Evolutionary conservation across 305 asterid species (phyloP).

Genomic region (Ilex paraguariensis): DNA sequence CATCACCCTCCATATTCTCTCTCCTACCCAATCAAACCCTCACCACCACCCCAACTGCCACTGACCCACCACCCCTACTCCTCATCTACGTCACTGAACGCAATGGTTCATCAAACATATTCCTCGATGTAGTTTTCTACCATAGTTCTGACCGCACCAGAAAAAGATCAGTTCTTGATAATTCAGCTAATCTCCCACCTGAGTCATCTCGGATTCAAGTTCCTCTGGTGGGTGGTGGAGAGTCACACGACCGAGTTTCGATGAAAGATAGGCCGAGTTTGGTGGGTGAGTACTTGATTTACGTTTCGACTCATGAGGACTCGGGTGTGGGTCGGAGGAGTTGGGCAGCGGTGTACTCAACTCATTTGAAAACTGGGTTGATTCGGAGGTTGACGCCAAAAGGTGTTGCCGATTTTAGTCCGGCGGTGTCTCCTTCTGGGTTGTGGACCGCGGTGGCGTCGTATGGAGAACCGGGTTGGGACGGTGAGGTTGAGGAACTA

Average conservation of each 20-base stretch:
- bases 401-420: constrained; percentile 73
- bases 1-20: constrained; percentile 36
- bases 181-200: neutral
- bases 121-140: constrained; percentile 41
- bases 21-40: constrained; percentile 13
- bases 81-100: constrained; percentile 77
- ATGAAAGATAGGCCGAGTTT: constrained; percentile 71
- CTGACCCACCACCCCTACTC: constrained; percentile 11
- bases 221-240: constrained; percentile 38
- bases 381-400: constrained; percentile 64
- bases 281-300: constrained; percentile 52
- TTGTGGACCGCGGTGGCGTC: constrained; percentile 85
- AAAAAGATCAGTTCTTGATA: constrained; percentile 35
- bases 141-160: constrained; percentile 3
- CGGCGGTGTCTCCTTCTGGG: constrained; percentile 87
- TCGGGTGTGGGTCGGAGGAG: constrained; percentile 67
- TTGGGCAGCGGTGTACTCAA: constrained; percentile 88
- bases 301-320: constrained; percentile 75
- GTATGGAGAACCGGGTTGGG: constrained; percentile 63
- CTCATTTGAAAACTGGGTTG: constrained; percentile 44
- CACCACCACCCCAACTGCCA: constrained; percentile 2
- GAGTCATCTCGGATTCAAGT: constrained; percentile 43
- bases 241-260: constrained; percentile 32
- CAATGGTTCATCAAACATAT: constrained; percentile 52
- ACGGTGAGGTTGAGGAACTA: constrained; percentile 75